Evolutionary conservation across 192 early-diverging fungal genomes (phyloP), one percentile per base, ranked within the genome.

Genomic region (Mortierella alpina): DNA sequence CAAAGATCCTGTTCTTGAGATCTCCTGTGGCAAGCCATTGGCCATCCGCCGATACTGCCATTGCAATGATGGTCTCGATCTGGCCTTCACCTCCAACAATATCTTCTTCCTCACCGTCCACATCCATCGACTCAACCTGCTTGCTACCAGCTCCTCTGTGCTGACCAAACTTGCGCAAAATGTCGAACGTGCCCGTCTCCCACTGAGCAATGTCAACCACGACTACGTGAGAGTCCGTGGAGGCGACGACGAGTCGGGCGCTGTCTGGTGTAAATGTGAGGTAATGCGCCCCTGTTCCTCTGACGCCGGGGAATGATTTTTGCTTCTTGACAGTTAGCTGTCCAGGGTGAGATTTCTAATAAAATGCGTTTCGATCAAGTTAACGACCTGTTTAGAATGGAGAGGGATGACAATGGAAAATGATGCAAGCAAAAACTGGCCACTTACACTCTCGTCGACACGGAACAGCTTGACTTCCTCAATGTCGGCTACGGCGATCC

Each of bases 21-120:
- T 97, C 96, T 15, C 90, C 93, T 18, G 91, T 92, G 12, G 92
- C 94, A 31, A 99, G 75, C 89, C 92, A 96, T 62, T 90, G 88
- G 46, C 91, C 93, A 80, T 96, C 94, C 5, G 73, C 77, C 76
- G 93, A 95, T 11, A 97, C 87, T 20, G 94, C 88, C 75, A 99
- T 84, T 5, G 85, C 84, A 11, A 74, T 77, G 17, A 98, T 90
- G 7, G 91, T 90, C 58, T 86, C 88, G 73, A 79, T 78, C 17
- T 84, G 83, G 49, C 75, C 82, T 42, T 70, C 75, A 22, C 73
- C 84, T 8, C 84, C 84, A 59, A 85, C 61, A 59, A 77, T 84
- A 10, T 74, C 78, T 48, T 89, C 84, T 15, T 83, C 74, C 9
- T 84, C 84, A 48, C 74, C 69, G 12, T 73, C 75, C 23, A 86